Conservation (phyloP, 768 basidiomycete genomes). For the Boletus eberwhitei region DNA sequence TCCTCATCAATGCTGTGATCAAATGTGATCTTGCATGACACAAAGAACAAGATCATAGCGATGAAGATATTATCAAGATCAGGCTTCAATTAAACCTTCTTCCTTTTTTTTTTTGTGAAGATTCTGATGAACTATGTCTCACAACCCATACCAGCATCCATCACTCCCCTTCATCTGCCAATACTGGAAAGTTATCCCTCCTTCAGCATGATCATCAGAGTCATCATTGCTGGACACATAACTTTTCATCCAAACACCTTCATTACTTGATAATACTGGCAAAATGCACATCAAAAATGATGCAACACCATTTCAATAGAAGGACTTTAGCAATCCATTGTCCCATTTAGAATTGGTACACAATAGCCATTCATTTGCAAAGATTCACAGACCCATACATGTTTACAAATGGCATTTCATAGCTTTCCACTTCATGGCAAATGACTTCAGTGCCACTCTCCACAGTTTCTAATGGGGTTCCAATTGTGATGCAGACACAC, state of each 20-base stretch:
- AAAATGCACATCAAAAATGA: conserved; percentile 49
- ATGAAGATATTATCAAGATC: no score
- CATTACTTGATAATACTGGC: conserved; percentile 54
- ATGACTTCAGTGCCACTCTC: conserved; percentile 22
- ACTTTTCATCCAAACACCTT: conserved; percentile 60
- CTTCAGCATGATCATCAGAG: conserved; percentile 34
- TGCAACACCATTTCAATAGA: conserved; percentile 40
- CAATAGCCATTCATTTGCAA: conserved; percentile 29
- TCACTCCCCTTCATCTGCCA: conserved; percentile 40
- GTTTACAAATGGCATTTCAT: conserved; percentile 27
- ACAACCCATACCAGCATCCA: no score
- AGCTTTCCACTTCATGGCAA: conserved; percentile 19
- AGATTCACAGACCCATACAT: conserved; percentile 21
- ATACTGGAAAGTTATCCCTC: conserved; percentile 61
- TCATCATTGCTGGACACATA: conserved; percentile 40
- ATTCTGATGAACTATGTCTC: no score
- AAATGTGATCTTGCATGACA: no score
- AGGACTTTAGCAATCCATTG: conserved; percentile 47
- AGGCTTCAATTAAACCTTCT: no score
- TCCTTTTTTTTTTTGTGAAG: no score
- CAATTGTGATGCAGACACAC: conserved; percentile 58
- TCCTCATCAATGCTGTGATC: no score
- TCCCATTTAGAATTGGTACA: conserved; percentile 44
- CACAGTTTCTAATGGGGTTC: conserved; percentile 41
- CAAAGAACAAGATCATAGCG: no score